Evolutionary conservation across 169 alveolate genomes (phyloP).

Genomic region (Eimeria zaria): DNA sequence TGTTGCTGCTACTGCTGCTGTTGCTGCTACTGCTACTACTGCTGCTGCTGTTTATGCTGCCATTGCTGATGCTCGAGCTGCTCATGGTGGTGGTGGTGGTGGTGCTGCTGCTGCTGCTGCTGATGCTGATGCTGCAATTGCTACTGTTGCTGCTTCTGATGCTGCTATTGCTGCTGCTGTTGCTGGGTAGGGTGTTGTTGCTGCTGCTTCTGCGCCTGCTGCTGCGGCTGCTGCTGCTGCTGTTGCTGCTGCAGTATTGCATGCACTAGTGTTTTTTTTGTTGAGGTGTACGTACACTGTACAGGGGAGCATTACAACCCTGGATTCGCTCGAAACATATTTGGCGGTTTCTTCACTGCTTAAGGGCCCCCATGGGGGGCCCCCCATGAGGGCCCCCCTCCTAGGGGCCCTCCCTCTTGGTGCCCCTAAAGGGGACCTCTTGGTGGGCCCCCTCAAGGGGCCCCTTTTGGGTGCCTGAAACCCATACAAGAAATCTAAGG

Average conservation of each 20-base stretch:
- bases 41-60: background rate
- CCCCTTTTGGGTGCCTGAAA: too few relatives aligned
- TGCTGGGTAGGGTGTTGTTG: too few relatives aligned
- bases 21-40: background rate
- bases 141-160: background rate
- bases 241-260: background rate
- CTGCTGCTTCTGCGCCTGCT: background rate
- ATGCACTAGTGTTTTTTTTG: background rate
- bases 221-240: background rate
- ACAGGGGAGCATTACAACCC: slow-evolving; percentile 59
- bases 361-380: background rate
- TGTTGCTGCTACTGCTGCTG: background rate
- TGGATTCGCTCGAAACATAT: slow-evolving; percentile 17
- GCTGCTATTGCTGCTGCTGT: background rate
- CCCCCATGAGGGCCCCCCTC: background rate
- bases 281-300: slow-evolving; percentile 11
- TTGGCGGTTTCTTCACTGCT: slow-evolving; percentile 36
- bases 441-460: background rate
- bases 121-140: background rate
- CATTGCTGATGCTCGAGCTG: background rate
- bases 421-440: background rate
- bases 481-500: too few relatives aligned
- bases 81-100: background rate
- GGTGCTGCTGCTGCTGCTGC: background rate
- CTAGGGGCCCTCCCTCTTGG: too few relatives aligned